phyloP scores from a whole-genome alignment of 768 basidiomycete genomes.

The Suillus spraguei region DNA sequence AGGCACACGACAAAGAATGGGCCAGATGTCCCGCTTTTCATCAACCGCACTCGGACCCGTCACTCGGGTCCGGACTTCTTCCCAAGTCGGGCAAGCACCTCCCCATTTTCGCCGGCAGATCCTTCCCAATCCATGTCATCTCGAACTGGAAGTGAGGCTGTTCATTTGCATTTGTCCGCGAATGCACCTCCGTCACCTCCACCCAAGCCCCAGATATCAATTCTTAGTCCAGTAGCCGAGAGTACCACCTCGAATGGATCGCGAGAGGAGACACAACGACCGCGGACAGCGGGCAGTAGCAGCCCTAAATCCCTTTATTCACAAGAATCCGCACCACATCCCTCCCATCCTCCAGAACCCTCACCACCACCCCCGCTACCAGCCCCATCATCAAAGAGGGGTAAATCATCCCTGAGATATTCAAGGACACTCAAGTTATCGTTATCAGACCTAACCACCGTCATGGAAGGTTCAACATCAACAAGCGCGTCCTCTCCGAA shows the following conservation, averaged over 20 bases:
- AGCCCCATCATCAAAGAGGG: slow-evolving; percentile 9
- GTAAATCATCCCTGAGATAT: slow-evolving; percentile 16
- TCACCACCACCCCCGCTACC: slow-evolving; percentile 5
- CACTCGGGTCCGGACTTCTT: neutral
- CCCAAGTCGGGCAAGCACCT: neutral
- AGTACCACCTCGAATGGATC: neutral
- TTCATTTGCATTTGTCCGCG: no score
- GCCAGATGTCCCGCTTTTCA: neutral
- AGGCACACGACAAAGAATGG: neutral
- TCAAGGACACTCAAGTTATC: neutral
- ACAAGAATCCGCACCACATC: slow-evolving; percentile 23
- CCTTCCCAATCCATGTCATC: neutral
- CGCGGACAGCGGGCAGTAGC: neutral
- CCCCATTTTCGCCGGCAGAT: neutral
- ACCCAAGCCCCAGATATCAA: neutral
- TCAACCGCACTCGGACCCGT: neutral
- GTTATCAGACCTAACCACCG: slow-evolving; percentile 19
- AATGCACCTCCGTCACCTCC: neutral
- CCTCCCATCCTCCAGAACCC: slow-evolving; percentile 9
- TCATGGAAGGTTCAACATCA: slow-evolving; percentile 21
- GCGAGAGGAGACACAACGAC: neutral
- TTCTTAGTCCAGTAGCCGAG: neutral
- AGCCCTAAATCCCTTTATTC: slow-evolving; percentile 26
- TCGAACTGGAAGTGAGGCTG: no score
- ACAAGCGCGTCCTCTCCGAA: neutral